Conservation (phyloP, 306 rosid genomes). For the Cercis canadensis region DNA sequence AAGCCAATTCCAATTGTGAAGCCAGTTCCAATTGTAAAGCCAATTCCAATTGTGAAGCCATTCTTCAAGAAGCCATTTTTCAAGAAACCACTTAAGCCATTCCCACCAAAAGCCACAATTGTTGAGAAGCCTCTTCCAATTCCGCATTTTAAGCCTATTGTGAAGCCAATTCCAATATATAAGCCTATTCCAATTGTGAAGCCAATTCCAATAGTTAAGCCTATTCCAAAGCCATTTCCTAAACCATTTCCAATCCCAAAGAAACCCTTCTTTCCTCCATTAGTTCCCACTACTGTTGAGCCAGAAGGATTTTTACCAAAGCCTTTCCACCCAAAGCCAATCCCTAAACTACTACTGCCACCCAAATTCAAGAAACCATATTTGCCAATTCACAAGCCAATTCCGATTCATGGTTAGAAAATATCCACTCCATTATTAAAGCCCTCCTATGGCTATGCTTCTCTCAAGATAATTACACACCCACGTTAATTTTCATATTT, state of each 20-base stretch:
- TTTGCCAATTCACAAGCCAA: constrained; percentile 35
- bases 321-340: constrained; percentile 19
- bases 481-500: too few species aligned
- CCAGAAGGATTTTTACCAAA: constrained; percentile 4
- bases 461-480: too few species aligned
- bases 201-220: too few species aligned
- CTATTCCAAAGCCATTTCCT: neutral
- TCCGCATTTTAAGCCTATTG: too few species aligned
- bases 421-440: too few species aligned
- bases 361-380: constrained; percentile 32
- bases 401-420: neutral
- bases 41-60: neutral
- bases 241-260: constrained; percentile 5
- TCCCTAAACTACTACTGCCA: constrained; percentile 25
- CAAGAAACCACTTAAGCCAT: constrained; percentile 1
- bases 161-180: constrained; percentile 30
- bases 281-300: neutral
- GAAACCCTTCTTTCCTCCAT: constrained; percentile 29
- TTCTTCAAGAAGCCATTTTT: neutral
- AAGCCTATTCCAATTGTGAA: too few species aligned
- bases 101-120: constrained; percentile 11
- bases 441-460: too few species aligned
- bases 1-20: too few species aligned
- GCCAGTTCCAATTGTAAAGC: too few species aligned
- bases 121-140: constrained; percentile 15